Base-by-base conservation (phyloP, 371 early-diverging fungal genomes). In the Mortierella sp. region DNA sequence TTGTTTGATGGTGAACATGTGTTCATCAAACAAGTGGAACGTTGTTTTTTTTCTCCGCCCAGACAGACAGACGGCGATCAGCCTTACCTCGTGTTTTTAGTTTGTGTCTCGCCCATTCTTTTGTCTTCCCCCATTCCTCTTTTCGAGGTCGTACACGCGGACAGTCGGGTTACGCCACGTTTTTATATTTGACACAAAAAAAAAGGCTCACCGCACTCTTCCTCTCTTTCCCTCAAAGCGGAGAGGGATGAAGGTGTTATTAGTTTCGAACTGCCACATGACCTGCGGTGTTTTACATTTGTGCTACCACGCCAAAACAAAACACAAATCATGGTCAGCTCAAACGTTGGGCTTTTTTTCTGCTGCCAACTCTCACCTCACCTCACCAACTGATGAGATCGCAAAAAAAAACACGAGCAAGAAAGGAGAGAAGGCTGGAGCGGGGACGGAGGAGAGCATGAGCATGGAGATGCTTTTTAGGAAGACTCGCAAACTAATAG, bases 51-150 rank as follows among this genome's bases (percentile, higher is more conserved):
- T 58, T 14, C 60, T 58, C 60, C 29, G 29, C 60, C 11, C 29
- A 14, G 4, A n/a, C 24, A 56, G 11, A 56, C 8, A n/a, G 10
- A n/a, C 27, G 0, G 11, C 27, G 51, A 51, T 35, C 51, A 21
- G 51, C 51, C 51, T 51, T 51, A 4, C 18, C 51, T 51, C 49
- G 4, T 51, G 21, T 21, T 51, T 51, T 51, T 51, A 51, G 51
- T 18, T 51, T 21, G 51, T 58, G 60, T 58, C 60, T 29, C 27
- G 60, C 60, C 60, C 56, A n/a, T n/a, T 56, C 56, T 58, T 58
- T 58, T 14, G 12, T 29, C 11, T 29, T 27, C 11, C 10, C 58
- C 27, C 60, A 27, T 27, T 29, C 60, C 29, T 27, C 60, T 58
- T 27, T 27, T 58, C 29, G 12, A 14, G 29, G 60, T 58, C 60